These are phyloP conservation scores for Darksidea phi DNA, from an alignment of 495 filamentous ascomycete genomes.

Conservation along the genomic window DNA sequence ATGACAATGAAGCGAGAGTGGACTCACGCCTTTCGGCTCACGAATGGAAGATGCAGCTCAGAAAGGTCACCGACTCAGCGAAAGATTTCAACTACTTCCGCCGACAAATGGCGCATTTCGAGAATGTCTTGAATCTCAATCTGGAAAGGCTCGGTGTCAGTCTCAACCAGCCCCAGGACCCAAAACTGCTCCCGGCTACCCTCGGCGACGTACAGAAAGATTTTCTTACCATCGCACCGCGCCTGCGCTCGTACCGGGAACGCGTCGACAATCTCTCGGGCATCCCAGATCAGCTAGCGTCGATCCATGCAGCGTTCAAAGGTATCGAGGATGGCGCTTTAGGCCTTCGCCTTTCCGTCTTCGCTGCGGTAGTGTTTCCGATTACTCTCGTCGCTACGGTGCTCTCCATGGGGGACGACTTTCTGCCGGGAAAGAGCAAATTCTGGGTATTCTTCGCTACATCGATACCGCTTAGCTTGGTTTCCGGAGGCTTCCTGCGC, in stretches of 20 bases:
- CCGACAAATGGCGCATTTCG: constrained; percentile 13
- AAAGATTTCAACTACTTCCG: constrained; percentile 14
- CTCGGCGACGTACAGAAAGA: constrained; percentile 15
- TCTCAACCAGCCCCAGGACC: neutral
- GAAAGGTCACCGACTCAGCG: neutral
- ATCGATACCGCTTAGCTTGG: constrained; percentile 7
- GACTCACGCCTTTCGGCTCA: neutral
- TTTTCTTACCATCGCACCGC: constrained; percentile 3
- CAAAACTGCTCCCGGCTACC: neutral
- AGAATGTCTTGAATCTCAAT: constrained; percentile 7
- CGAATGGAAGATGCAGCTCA: constrained; percentile 12
- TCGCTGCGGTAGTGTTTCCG: constrained; percentile 20
- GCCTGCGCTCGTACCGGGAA: constrained; percentile 1
- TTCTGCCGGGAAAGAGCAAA: constrained; percentile 5
- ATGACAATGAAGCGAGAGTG: constrained; percentile 2
- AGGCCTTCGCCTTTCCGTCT: constrained; percentile 15
- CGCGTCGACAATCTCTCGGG: constrained; percentile 12
- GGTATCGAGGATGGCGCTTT: constrained; percentile 11
- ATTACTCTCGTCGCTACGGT: constrained; percentile 11
- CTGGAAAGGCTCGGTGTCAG: constrained; percentile 10
- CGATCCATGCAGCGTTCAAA: constrained; percentile 12
- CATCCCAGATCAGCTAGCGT: constrained; percentile 13
- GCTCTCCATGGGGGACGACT: constrained; percentile 17
- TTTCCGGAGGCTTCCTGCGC: neutral
- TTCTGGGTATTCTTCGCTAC: constrained; percentile 25